Percentiles rank a stretch among this genome's conserved stretches.
These are phyloP conservation scores for Yarrowia sp. DNA, from an alignment of 805 yeast genomes.

Conservation along the genomic window DNA sequence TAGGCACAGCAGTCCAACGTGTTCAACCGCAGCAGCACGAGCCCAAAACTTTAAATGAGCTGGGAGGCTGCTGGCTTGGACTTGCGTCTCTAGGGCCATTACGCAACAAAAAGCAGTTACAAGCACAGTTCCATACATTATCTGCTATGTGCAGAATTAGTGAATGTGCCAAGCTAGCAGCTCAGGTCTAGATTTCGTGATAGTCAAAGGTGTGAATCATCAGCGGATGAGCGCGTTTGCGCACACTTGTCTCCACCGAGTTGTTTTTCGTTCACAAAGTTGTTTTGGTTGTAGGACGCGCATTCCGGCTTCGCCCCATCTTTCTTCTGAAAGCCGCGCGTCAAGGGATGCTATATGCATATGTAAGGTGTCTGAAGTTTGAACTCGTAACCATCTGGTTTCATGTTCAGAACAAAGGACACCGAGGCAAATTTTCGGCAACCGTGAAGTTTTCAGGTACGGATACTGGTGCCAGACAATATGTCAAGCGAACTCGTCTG, in stretches of 20 bases:
- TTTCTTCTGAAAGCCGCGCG: conserved; percentile 13
- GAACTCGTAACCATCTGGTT: conserved; percentile 10
- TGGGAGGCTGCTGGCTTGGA: conserved; percentile 13
- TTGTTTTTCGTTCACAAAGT: background rate
- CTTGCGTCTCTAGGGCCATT: conserved; percentile 31
- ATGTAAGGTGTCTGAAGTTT: conserved; percentile 11
- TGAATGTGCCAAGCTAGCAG: background rate
- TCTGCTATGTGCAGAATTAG: conserved; percentile 4
- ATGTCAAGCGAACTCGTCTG: background rate
- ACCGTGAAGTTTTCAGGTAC: conserved; percentile 4
- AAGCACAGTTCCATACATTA: conserved; percentile 27
- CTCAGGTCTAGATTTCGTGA: background rate
- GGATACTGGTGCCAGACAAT: background rate
- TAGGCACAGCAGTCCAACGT: conserved; percentile 27
- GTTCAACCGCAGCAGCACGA: conserved; percentile 36
- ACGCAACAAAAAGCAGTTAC: conserved; percentile 21
- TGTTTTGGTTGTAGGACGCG: conserved; percentile 5
- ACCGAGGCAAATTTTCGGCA: background rate
- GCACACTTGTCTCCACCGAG: too few relatives aligned
- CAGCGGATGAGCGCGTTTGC: too few relatives aligned
- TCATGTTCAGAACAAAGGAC: conserved; percentile 11
- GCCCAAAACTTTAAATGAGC: conserved; percentile 17
- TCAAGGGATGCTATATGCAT: conserved; percentile 32
- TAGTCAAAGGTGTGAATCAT: too few relatives aligned
- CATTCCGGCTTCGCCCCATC: conserved; percentile 33